Base-by-base conservation (phyloP, 768 basidiomycete species). In the Coprinopsis sp. region DNA sequence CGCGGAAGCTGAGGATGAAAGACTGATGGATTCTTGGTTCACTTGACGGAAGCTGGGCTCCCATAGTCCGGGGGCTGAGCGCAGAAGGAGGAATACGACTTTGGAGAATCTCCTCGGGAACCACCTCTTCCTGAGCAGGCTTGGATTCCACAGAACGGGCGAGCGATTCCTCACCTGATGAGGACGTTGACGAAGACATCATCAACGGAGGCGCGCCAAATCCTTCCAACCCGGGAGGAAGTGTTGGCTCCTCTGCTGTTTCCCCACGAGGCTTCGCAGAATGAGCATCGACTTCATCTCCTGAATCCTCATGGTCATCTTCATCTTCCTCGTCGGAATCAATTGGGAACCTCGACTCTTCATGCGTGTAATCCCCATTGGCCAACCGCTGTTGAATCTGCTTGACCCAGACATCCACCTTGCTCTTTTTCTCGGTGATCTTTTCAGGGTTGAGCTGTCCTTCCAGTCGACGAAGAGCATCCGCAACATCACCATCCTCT, bases 331-430 rank as follows among this genome's bases (percentile, higher is more conserved):
- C 68, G 33, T 72, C 71, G 21, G 78, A 76, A 10, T 68, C 70
- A 4, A 65, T 69, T 43, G 75, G 75, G 55, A 78, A 80, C 28
- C 75, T 66, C n/a, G 81, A 74, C n/a, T 62, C 71, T 48, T 82
- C 83, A 53, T 80, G 65, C 3, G 73, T 72, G 59, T 84, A 83
- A 52, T 83, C 82, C 0, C 82, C 82, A 16, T 74, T 74, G 6
- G 71, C 75, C 63, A 85, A 67, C 23, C 88, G 74, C 41, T 82
- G 76, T 54, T 79, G 80, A 27, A 91, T 83, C 10, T 76, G 77
- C 51, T 77, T 76, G 38, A 91, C 80, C 90, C 90, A 91, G 2
- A 81, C 79, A 58, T 91, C 82, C 3, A 93, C 87, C 60, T 91
- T 90, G 38, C 73, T 73, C 28, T 76, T 77, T 56, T 84, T 89